Evolutionary conservation across 306 rosid species (phyloP).

Genomic region (Alnus rubra): DNA sequence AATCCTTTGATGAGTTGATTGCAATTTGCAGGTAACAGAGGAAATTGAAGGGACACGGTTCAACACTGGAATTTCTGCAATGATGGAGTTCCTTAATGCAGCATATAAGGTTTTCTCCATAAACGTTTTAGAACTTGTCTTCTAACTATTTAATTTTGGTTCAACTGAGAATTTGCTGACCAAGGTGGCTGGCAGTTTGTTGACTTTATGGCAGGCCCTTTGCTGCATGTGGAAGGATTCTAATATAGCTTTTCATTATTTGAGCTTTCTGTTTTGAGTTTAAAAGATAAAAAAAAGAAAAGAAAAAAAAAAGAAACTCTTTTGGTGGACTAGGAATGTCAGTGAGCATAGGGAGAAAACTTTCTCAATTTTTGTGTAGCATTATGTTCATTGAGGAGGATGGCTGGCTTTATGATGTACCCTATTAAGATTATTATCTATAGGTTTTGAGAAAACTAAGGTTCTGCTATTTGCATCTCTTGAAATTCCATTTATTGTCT

Average conservation of each 20-base stretch:
- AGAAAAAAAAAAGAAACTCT: too few relatives aligned
- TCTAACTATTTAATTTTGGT: background rate
- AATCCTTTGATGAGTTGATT: slow-evolving; percentile 34
- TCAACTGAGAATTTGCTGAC: background rate
- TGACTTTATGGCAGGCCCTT: background rate
- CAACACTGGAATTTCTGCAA: slow-evolving; percentile 97
- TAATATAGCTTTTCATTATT: background rate
- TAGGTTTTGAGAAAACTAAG: background rate
- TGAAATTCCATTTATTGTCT: background rate
- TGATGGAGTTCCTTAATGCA: slow-evolving; percentile 94
- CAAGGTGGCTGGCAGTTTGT: background rate
- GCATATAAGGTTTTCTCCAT: slow-evolving; percentile 74
- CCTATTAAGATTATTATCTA: too few relatives aligned
- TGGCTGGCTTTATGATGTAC: background rate
- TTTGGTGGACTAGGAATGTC: background rate
- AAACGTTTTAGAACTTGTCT: background rate
- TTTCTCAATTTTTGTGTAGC: background rate
- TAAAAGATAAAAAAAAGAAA: too few relatives aligned
- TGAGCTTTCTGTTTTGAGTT: too few relatives aligned
- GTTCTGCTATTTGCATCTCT: background rate
- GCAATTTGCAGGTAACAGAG: slow-evolving; percentile 74
- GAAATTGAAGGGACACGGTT: slow-evolving; percentile 92
- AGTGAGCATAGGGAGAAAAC: background rate
- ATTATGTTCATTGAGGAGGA: too few relatives aligned
- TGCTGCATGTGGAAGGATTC: too few relatives aligned